A percentile compares a stretch with the other conserved stretches of the same genome.
These are phyloP conservation scores for Periglandula ipomoeae DNA, from an alignment of 2,329 filamentous ascomycete genomes.

Conservation along the genomic window DNA sequence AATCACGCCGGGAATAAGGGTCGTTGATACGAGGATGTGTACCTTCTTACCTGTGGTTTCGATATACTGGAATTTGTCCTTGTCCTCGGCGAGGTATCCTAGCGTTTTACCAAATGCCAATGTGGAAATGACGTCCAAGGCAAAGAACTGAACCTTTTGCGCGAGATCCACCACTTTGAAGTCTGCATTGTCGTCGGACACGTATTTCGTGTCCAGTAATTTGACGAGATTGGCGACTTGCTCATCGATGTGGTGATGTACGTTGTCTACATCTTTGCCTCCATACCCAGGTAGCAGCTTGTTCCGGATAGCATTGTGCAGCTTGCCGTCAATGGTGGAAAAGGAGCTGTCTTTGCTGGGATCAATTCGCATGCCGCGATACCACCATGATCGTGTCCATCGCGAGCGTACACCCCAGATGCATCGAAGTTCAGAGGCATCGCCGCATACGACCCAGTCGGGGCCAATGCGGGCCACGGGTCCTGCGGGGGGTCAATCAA, in stretches of 20 bases:
- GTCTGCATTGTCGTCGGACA: not conserved
- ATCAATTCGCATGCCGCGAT: constrained; percentile 2
- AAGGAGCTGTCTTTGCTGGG: constrained; percentile 4
- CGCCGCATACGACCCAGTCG: too few relatives aligned
- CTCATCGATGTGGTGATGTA: not conserved
- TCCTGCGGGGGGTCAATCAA: too few relatives aligned
- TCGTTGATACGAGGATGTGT: not conserved
- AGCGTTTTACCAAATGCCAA: not conserved
- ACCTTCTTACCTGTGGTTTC: constrained; percentile 2
- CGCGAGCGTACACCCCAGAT: constrained; percentile 1
- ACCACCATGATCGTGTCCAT: constrained; percentile 1
- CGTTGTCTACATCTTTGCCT: constrained; percentile 1
- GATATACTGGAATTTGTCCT: constrained; percentile 2
- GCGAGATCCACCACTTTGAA: not conserved
- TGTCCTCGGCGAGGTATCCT: not conserved
- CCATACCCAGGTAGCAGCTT: constrained; percentile 1
- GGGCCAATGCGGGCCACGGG: too few relatives aligned
- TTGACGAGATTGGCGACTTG: not conserved
- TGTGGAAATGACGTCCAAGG: constrained; percentile 2
- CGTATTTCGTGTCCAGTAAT: not conserved
- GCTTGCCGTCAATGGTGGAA: constrained; percentile 1
- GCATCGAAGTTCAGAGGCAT: too few relatives aligned
- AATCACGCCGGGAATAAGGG: constrained; percentile 1
- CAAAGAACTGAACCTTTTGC: constrained; percentile 1
- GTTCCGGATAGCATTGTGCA: not conserved